Evolutionary conservation across 257 asterid genomes (phyloP).

Genomic region (Plantago major): DNA sequence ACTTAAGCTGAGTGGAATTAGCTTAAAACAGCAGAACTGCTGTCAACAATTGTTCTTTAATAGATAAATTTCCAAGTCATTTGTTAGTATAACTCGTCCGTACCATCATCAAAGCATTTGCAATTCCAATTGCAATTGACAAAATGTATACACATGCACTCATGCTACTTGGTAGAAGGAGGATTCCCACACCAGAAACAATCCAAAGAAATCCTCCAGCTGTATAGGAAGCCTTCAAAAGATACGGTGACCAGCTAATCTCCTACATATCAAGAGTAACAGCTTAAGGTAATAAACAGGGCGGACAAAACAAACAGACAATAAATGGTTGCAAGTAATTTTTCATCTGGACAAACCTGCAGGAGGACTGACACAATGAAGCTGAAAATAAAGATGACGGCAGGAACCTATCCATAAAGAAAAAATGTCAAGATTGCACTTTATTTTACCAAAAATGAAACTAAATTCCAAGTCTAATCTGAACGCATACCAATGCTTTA

Average conservation of each 20-base stretch:
- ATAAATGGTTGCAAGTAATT: background rate
- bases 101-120: constrained; percentile 88
- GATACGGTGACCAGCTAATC: constrained; percentile 61
- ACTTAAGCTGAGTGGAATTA: background rate
- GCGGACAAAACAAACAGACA: background rate
- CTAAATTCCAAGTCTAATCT: background rate
- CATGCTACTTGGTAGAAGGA: constrained; percentile 63
- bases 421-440: constrained; percentile 5
- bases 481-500: constrained; percentile 64
- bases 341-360: constrained; percentile 45
- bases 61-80: background rate
- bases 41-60: no score
- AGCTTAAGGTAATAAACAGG: background rate
- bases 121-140: constrained; percentile 63
- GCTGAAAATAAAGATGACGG: constrained; percentile 77
- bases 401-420: constrained; percentile 59
- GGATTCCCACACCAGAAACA: constrained; percentile 56
- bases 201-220: constrained; percentile 85
- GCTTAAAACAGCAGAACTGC: no score
- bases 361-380: constrained; percentile 69
- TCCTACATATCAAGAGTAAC: constrained; percentile 37
- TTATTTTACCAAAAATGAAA: background rate
- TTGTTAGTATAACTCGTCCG: background rate
- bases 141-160: constrained; percentile 49
- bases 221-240: constrained; percentile 54